A percentile compares a stretch with the other conserved stretches of the same genome.
Conservation (phyloP, 2,329 filamentous ascomycete species). For the Geosmithia flava region DNA sequence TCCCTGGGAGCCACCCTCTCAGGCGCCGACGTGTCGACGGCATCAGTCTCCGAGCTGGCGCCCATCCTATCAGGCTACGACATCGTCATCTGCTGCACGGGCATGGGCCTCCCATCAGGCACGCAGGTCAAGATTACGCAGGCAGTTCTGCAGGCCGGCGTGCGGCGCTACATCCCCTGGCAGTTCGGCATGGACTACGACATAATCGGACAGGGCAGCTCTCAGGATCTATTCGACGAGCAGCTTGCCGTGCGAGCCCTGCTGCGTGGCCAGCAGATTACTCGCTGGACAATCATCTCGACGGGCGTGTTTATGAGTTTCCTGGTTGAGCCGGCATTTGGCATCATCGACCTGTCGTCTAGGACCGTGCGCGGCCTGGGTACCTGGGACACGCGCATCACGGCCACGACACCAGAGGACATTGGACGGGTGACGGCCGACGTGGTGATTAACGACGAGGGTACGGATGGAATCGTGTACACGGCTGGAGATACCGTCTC, state of each 20-base stretch:
- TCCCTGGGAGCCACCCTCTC: conserved; percentile 26
- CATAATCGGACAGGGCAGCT: conserved; percentile 40
- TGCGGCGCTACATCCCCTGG: conserved; percentile 52
- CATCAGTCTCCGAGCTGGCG: conserved; percentile 23
- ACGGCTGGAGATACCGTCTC: conserved; percentile 50
- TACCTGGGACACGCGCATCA: conserved; percentile 48
- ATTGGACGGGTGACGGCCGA: conserved; percentile 50
- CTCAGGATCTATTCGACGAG: conserved; percentile 57
- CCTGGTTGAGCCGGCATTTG: conserved; percentile 50
- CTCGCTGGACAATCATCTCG: conserved; percentile 52
- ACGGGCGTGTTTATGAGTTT: conserved; percentile 62
- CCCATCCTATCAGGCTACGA: conserved; percentile 31
- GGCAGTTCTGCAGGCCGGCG: conserved; percentile 38
- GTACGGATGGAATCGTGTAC: conserved; percentile 35
- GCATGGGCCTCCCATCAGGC: conserved; percentile 42
- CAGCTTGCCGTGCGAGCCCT: conserved; percentile 45
- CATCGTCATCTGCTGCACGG: conserved; percentile 47
- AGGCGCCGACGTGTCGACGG: conserved; percentile 28
- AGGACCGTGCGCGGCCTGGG: conserved; percentile 40
- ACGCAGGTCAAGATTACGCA: conserved; percentile 44
- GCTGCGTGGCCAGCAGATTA: conserved; percentile 31
- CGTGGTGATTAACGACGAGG: conserved; percentile 30
- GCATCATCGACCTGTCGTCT: conserved; percentile 39
- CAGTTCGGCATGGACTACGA: conserved; percentile 67
- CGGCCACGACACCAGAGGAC: conserved; percentile 48